Base-by-base conservation (phyloP, 768 basidiomycete species). In the Rubroboletus satanas region DNA sequence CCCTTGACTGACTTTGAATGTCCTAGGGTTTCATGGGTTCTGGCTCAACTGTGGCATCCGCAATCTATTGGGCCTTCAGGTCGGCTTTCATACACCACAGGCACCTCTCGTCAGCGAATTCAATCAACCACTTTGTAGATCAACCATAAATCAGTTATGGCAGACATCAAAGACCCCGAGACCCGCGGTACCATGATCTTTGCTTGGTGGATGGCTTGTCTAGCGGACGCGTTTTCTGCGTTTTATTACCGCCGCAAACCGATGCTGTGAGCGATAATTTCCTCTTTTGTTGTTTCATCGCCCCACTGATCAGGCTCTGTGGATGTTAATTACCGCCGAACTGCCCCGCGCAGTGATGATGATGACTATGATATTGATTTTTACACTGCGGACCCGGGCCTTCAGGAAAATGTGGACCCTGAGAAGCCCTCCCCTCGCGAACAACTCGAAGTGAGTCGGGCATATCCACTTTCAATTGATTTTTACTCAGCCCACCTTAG, bases 191-290 rank as follows among this genome's bases (percentile, higher is more conserved):
- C 87, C 7, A 89, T 93, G 85, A 87, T 90, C 49, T 93, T 92
- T 65, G 87, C 92, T 1, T 94, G 93, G 88, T 95, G 93, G 92
- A 88, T 93, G 83, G 86, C 92, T 8, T 90, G 87, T 70, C 75
- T 93, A 44, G 79, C 82, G 33, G 94, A 97, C 64, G 90, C 91
- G 7, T 92, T 88, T 72, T 83, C 83, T 28, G 82, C 90, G 31
- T 84, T 84, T 32, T 93, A 92, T 71, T 91, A 93, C 73, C 83
- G 91, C 57, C 79, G 87, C 58, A 92, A 93, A 71, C 91, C 92
- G 7, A 78, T 87, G 62, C 75, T 94, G 75, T 84, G 62, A 62
- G 81, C 69, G 38, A 43, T 33, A 38, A 17, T 23, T 45, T 45
- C 56, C 45, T 15, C 44, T 52, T 56, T 35, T 2, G 39, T 46